Percentiles rank a stretch among this genome's conserved stretches.
Evolutionary conservation across 495 filamentous ascomycete species (phyloP).

Genomic region (Zalerion maritima): DNA sequence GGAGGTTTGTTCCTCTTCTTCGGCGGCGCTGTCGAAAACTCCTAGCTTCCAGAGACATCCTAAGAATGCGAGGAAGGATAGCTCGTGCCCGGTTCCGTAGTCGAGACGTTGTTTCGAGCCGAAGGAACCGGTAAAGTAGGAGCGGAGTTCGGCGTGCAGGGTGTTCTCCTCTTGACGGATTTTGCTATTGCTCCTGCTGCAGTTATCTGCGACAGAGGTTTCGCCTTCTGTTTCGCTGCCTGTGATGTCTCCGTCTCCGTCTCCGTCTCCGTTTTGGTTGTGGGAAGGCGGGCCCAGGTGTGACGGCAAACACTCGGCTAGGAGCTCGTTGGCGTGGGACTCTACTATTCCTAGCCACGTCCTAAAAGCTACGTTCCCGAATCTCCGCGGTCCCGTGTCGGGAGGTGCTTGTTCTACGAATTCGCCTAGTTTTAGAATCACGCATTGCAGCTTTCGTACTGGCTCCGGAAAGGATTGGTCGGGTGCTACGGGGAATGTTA

Average conservation of each 20-base stretch:
- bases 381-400: slow-evolving; percentile 69
- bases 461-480: slow-evolving; percentile 34
- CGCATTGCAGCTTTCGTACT: slow-evolving; percentile 44
- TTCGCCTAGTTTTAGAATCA: slow-evolving; percentile 45
- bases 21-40: slow-evolving; percentile 50
- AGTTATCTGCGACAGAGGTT: slow-evolving; percentile 11
- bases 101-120: slow-evolving; percentile 81
- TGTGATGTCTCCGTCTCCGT: background rate
- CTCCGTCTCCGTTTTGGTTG: too few species aligned
- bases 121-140: slow-evolving; percentile 77
- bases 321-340: slow-evolving; percentile 36
- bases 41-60: slow-evolving; percentile 82
- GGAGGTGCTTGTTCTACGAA: slow-evolving; percentile 71
- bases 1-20: slow-evolving; percentile 33
- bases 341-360: slow-evolving; percentile 63
- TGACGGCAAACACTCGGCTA: slow-evolving; percentile 49
- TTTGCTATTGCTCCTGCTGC: slow-evolving; percentile 14
- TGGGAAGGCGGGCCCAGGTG: too few species aligned
- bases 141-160: slow-evolving; percentile 51
- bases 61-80: slow-evolving; percentile 87
- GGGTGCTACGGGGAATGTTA: slow-evolving; percentile 33
- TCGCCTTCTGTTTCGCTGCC: too few species aligned
- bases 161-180: too few species aligned
- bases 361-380: slow-evolving; percentile 82
- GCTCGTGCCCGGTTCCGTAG: slow-evolving; percentile 91